These are phyloP conservation scores for Nepenthes gracilis DNA, from an alignment of 148 eudicot genomes.

Conservation along the genomic window DNA sequence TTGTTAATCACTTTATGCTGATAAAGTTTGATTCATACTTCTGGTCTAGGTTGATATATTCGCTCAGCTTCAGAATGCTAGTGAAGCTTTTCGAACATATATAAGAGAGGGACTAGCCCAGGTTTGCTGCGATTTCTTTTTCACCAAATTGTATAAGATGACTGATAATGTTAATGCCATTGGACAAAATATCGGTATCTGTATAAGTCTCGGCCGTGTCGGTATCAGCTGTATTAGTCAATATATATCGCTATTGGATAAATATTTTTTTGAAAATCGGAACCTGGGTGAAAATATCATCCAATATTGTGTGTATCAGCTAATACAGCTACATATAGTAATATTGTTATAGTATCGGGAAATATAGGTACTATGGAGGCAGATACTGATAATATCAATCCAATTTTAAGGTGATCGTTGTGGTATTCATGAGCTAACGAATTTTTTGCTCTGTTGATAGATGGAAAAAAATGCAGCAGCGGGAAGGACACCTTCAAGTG, in stretches of 20 bases:
- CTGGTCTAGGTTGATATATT: conserved; percentile 81
- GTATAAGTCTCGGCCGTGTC: no score
- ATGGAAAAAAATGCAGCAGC: conserved; percentile 99
- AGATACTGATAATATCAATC: no score
- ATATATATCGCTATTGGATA: no score
- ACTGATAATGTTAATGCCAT: not conserved
- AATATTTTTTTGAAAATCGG: no score
- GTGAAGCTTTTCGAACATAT: conserved; percentile 96
- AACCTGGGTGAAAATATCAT: no score
- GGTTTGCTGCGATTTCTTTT: conserved; percentile 23
- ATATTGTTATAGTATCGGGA: no score
- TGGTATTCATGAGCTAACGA: not conserved
- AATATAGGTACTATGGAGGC: no score
- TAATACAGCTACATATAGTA: no score
- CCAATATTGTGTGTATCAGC: no score
- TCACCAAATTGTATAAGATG: not conserved
- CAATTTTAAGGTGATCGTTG: no score
- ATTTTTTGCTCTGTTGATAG: conserved; percentile 22
- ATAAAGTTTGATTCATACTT: not conserved
- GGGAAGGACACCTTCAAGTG: conserved; percentile 87
- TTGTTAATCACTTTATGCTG: not conserved
- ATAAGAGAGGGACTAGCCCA: conserved; percentile 96
- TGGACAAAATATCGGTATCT: no score
- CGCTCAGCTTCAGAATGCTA: conserved; percentile 93
- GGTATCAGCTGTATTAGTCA: no score